Evolutionary conservation across 495 filamentous ascomycete genomes (phyloP).

Genomic region (Choiromyces venosus): DNA sequence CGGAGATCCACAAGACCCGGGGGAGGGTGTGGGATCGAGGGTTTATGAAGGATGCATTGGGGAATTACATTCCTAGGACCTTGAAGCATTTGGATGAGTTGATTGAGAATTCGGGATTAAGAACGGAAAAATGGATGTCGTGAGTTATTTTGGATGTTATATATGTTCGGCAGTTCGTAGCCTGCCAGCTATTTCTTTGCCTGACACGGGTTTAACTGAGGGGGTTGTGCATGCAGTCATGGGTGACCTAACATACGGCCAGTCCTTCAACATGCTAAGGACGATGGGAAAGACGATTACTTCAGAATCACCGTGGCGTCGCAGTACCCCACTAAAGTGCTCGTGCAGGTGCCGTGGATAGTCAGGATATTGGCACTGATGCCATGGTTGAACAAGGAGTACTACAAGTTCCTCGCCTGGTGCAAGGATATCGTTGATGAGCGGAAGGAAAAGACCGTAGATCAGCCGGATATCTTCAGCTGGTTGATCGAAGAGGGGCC

Average conservation of each 20-base stretch:
- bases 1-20: conserved; percentile 11
- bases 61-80: conserved; percentile 12
- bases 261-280: conserved; percentile 66
- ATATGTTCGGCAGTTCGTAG: no score
- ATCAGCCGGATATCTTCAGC: no score
- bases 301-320: conserved; percentile 12
- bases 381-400: conserved; percentile 14
- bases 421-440: conserved; percentile 14
- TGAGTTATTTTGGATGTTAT: no score
- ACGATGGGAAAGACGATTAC: conserved; percentile 47
- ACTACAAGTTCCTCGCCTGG: conserved; percentile 20
- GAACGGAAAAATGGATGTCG: no score
- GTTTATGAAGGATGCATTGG: conserved; percentile 17
- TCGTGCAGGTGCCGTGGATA: conserved; percentile 18
- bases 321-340: conserved; percentile 4
- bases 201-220: no score
- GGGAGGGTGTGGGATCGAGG: conserved; percentile 26
- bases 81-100: conserved; percentile 11
- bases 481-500: no score
- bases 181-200: no score
- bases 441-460: background rate
- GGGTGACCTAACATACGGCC: conserved; percentile 64
- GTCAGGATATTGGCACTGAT: conserved; percentile 8
- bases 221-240: no score
- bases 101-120: no score